Conservation (phyloP, 495 filamentous ascomycete species). For the Talaromyces proteolyticus region DNA sequence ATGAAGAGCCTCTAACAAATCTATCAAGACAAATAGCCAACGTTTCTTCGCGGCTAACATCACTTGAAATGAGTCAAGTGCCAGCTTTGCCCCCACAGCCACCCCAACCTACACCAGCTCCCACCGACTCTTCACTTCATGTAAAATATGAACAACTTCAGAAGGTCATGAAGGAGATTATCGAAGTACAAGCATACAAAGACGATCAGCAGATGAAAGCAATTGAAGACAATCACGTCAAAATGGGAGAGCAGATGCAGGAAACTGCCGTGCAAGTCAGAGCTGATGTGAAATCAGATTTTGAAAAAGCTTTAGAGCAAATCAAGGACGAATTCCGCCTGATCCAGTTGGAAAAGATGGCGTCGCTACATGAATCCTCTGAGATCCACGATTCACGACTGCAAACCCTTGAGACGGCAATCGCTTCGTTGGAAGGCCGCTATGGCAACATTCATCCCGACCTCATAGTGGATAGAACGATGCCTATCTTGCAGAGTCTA, state of each 20-base stretch:
- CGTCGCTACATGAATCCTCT: not conserved
- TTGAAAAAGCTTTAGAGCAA: constrained; percentile 7
- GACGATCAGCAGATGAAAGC: constrained; percentile 10
- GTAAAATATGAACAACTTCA: not conserved
- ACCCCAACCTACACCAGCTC: too few relatives aligned
- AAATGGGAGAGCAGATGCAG: not conserved
- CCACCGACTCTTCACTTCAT: not conserved
- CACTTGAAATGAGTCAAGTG: too few relatives aligned
- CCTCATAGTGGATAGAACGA: constrained; percentile 22
- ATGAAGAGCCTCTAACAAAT: not conserved
- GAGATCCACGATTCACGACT: constrained; percentile 3
- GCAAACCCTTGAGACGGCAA: constrained; percentile 12
- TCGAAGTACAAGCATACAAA: constrained; percentile 12
- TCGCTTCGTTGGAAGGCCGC: constrained; percentile 33
- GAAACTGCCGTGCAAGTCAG: constrained; percentile 1
- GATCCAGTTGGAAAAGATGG: constrained; percentile 5
- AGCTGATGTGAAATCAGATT: not conserved
- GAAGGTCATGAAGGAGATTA: constrained; percentile 5
- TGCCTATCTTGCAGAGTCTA: constrained; percentile 30
- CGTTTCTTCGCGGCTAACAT: too few relatives aligned
- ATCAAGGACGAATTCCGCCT: constrained; percentile 11
- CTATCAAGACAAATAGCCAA: too few relatives aligned
- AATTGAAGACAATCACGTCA: constrained; percentile 1
- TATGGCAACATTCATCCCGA: constrained; percentile 29
- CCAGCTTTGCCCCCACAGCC: too few relatives aligned